Evolutionary conservation across 169 alveolate genomes (phyloP), one percentile per base, ranked within the genome.

Genomic region (Plasmodium gonderi): DNA sequence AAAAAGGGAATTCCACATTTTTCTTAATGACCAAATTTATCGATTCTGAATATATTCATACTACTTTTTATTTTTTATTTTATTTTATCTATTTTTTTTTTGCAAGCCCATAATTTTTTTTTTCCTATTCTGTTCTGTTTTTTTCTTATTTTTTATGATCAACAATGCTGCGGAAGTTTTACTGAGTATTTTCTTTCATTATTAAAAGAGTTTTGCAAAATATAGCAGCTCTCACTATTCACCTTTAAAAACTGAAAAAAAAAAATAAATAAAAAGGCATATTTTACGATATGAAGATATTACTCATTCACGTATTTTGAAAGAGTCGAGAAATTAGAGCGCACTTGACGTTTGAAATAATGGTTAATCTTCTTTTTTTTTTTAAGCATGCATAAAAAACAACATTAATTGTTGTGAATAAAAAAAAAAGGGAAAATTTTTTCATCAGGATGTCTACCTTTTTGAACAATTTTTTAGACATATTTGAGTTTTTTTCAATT

Each of bases 301-400:
- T 20, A 0, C 72, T 36, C 31, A 60, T 4, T 8, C 72, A 60
- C 40, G 72, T 60, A 20, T 60, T n/a, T n/a, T 36, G 51, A 42
- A 45, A 20, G 31, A 54, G 60, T 29, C 67, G 14, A 45, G 29
- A 75, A 14, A 49, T 38, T 42, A 36, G 72, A 36, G 69, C 36
- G 26, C 4, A 75, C 20, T 42, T 40, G 81, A 75, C 4, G 29
- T 17, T 42, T 40, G 81, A 75, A 33, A 26, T 49, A 49, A 40
- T 23, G 36, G 65, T 17, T 75, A 31, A 75, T n/a, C 38, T 20
- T 17, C 42, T 75, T 40, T 75, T 75, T 33, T 49, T 75, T 44
- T 49, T 20, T 45, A 38, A 23, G 81, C 89, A 79, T 31, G 23
- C 17, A 11, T 38, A 51, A 79, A 51, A 79, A 49, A 77, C 23